These are phyloP conservation scores for Lophium mytilinum DNA, from an alignment of 495 filamentous ascomycete genomes.

Conservation along the genomic window DNA sequence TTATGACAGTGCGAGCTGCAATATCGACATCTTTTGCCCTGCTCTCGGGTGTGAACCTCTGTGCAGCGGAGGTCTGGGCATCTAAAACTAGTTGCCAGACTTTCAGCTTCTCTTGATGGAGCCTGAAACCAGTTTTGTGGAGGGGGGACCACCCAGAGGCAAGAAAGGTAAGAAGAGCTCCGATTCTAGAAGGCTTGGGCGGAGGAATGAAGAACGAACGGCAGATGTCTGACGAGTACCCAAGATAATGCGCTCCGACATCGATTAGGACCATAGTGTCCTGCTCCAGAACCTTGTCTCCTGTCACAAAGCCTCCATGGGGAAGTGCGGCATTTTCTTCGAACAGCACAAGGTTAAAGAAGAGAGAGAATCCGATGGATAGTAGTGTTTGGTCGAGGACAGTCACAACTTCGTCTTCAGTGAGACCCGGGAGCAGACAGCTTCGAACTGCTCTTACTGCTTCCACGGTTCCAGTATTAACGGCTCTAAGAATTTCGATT, in stretches of 20 bases:
- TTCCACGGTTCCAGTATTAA: slow-evolving; percentile 51
- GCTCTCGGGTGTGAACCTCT: slow-evolving; percentile 35
- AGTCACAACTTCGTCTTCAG: slow-evolving; percentile 42
- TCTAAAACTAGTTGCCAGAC: slow-evolving; percentile 46
- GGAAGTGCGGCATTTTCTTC: slow-evolving; percentile 47
- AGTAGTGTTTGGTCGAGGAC: slow-evolving; percentile 43
- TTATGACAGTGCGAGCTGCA: slow-evolving; percentile 45
- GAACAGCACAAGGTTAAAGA: slow-evolving; percentile 52
- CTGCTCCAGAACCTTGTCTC: slow-evolving; percentile 38
- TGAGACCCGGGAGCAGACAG: slow-evolving; percentile 44
- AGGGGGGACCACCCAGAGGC: not conserved
- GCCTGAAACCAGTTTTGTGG: slow-evolving; percentile 1
- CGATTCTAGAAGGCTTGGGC: not conserved
- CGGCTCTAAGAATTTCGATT: slow-evolving; percentile 44
- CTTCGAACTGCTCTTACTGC: slow-evolving; percentile 47
- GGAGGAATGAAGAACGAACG: slow-evolving; percentile 43
- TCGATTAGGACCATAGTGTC: slow-evolving; percentile 50
- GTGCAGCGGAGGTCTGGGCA: slow-evolving; percentile 42
- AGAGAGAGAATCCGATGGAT: slow-evolving; percentile 41
- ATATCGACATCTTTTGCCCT: slow-evolving; percentile 47
- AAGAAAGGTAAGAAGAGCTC: not conserved
- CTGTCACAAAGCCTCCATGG: slow-evolving; percentile 44
- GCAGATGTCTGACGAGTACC: slow-evolving; percentile 51
- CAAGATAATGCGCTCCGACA: slow-evolving; percentile 48
- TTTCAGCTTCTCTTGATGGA: slow-evolving; percentile 37